phyloP scores from a whole-genome alignment of 2,329 filamentous ascomycete genomes.

The Fonsecaea pugnacius region DNA sequence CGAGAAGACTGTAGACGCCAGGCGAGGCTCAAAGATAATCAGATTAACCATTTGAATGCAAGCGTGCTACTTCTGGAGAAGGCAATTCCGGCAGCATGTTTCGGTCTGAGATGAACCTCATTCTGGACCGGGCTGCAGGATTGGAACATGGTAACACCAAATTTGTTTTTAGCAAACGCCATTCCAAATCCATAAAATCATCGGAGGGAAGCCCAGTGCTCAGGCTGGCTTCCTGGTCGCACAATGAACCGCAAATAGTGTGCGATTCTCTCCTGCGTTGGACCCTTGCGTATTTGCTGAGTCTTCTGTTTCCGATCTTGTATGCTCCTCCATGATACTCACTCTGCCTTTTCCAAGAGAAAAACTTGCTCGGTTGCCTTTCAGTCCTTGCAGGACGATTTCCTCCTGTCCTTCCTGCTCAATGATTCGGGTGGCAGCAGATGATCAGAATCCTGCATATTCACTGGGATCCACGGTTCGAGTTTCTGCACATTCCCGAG shows the following conservation, averaged over 20 bases:
- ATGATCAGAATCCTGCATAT: not conserved
- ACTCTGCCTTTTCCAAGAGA: not conserved
- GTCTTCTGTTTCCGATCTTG: not conserved
- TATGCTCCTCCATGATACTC: not conserved
- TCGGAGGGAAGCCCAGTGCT: not conserved
- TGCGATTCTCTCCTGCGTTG: not conserved
- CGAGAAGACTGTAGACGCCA: not conserved
- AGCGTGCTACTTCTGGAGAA: not conserved
- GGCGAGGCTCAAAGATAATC: not conserved
- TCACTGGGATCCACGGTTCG: not conserved
- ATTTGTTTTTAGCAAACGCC: not conserved
- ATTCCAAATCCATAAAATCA: not conserved
- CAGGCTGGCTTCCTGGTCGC: not conserved
- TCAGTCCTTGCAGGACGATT: not conserved
- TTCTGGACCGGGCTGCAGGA: not conserved
- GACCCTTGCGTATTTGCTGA: not conserved
- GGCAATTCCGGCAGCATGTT: not conserved
- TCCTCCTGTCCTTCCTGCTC: not conserved
- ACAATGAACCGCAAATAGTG: not conserved
- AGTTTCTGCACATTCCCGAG: not conserved
- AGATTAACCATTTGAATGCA: not conserved
- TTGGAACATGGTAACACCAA: slow-evolving; percentile 1
- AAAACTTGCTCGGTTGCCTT: not conserved
- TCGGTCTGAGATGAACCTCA: not conserved
- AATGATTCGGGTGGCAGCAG: not conserved